Conservation (phyloP, 2,329 filamentous ascomycete species). For the Calonectria pteridis region DNA sequence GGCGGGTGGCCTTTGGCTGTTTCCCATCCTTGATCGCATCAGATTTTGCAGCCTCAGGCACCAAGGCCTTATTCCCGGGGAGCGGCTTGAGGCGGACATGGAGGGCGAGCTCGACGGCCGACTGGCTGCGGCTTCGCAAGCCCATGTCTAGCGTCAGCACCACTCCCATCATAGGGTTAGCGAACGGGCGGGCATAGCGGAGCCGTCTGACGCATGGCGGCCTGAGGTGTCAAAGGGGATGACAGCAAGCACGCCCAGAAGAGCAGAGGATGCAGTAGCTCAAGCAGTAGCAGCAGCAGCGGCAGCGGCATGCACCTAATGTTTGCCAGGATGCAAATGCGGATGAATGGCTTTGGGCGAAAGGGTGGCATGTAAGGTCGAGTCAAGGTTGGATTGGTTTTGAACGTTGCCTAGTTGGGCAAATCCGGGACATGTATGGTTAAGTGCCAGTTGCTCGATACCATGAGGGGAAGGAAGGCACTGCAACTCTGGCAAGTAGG, state of each 20-base stretch:
- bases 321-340: slow-evolving; percentile 22
- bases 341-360: slow-evolving; percentile 24
- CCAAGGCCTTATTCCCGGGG: slow-evolving; percentile 41
- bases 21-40: slow-evolving; percentile 43
- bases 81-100: slow-evolving; percentile 28
- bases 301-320: slow-evolving; percentile 24
- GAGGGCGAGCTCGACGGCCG: slow-evolving; percentile 30
- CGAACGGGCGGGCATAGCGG: slow-evolving; percentile 42
- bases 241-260: slow-evolving; percentile 16
- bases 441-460: slow-evolving; percentile 6
- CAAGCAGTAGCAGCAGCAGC: slow-evolving; percentile 25
- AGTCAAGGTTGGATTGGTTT: slow-evolving; percentile 22
- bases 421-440: background rate
- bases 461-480: slow-evolving; percentile 2
- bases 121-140: slow-evolving; percentile 38
- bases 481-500: slow-evolving; percentile 5
- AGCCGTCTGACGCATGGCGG: slow-evolving; percentile 25
- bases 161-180: slow-evolving; percentile 47
- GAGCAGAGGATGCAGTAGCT: slow-evolving; percentile 34
- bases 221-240: slow-evolving; percentile 29
- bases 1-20: slow-evolving; percentile 37
- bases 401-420: slow-evolving; percentile 16
- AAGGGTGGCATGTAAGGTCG: slow-evolving; percentile 16
- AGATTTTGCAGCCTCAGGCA: slow-evolving; percentile 39
- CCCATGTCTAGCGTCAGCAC: slow-evolving; percentile 41